Percentiles rank a stretch among this genome's conserved stretches.
phyloP scores from a whole-genome alignment of 2,329 filamentous ascomycete species.

The Ophiostoma populinum region DNA sequence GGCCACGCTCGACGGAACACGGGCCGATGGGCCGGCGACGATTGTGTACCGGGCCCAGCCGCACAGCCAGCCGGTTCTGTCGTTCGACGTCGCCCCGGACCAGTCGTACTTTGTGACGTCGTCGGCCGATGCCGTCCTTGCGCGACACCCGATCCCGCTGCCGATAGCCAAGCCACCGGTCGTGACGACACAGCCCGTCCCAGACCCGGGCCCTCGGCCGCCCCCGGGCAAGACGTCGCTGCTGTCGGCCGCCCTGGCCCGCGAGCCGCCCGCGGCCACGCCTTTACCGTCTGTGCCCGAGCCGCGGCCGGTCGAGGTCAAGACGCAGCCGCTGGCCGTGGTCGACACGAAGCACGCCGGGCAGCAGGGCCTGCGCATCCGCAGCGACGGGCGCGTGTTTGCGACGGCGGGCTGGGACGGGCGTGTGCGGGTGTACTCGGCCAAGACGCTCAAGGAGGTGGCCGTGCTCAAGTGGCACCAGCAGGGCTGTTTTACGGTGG shows the following conservation, averaged over 20 bases:
- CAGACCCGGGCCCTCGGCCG: too few species aligned
- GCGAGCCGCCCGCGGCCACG: slow-evolving; percentile 2
- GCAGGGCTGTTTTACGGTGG: slow-evolving; percentile 67
- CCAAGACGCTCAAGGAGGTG: slow-evolving; percentile 66
- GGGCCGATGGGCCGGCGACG: slow-evolving; percentile 22
- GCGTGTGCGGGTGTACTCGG: slow-evolving; percentile 62
- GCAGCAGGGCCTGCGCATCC: slow-evolving; percentile 63
- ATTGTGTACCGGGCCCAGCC: slow-evolving; percentile 45
- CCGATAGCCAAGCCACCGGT: not conserved
- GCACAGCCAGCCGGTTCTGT: slow-evolving; percentile 70
- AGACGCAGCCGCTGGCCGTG: slow-evolving; percentile 36
- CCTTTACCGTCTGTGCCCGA: not conserved
- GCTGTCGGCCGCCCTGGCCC: slow-evolving; percentile 16
- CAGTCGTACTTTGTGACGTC: slow-evolving; percentile 56
- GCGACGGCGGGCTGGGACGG: slow-evolving; percentile 90
- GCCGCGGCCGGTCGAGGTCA: slow-evolving; percentile 3
- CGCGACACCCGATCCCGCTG: slow-evolving; percentile 51
- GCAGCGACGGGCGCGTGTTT: slow-evolving; percentile 68
- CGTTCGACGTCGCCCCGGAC: slow-evolving; percentile 38
- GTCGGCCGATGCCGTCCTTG: slow-evolving; percentile 62
- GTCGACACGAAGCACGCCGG: slow-evolving; percentile 75
- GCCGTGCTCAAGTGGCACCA: slow-evolving; percentile 92
- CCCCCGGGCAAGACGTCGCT: slow-evolving; percentile 12
- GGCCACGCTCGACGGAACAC: slow-evolving; percentile 30
- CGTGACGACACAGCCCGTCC: too few species aligned